These are phyloP conservation scores for Rhodotorula sphaerocarpa DNA, from an alignment of 768 basidiomycete genomes.

Conservation along the genomic window DNA sequence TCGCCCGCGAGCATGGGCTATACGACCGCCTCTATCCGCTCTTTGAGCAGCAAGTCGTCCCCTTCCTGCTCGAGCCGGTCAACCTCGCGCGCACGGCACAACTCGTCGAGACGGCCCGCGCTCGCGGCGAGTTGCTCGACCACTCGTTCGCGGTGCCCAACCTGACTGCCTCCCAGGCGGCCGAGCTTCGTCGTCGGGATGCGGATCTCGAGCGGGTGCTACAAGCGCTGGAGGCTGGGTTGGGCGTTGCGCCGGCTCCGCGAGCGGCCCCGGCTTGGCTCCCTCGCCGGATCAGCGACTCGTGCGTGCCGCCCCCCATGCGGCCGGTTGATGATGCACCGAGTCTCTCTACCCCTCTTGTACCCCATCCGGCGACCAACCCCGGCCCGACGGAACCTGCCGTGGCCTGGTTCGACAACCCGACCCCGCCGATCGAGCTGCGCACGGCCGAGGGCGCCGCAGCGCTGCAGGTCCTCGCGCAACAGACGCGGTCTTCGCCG, in stretches of 20 bases:
- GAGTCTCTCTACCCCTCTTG: no score
- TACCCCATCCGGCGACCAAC: no score
- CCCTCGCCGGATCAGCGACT: neutral
- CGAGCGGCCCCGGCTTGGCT: neutral
- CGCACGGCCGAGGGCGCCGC: no score
- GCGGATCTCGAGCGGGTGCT: neutral
- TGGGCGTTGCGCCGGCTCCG: neutral
- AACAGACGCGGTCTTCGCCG: no score
- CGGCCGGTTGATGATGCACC: no score
- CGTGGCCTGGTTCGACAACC: no score
- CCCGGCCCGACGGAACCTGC: no score
- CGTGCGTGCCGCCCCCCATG: no score
- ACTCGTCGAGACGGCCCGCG: conserved; percentile 11
- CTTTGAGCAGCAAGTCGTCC: conserved; percentile 8
- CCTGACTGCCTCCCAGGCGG: neutral
- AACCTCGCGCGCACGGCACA: conserved; percentile 15
- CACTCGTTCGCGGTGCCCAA: neutral
- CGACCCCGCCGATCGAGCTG: no score
- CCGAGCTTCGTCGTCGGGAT: neutral
- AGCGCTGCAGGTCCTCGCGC: no score
- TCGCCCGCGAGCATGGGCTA: conserved; percentile 1
- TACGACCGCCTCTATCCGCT: conserved; percentile 17
- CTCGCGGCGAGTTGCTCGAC: neutral
- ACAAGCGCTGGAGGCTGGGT: neutral
- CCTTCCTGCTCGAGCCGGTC: conserved; percentile 3